Percentiles rank a stretch among this genome's conserved stretches.
Conservation (phyloP, 1,284 basidiomycete species). For the Ganoderma meredithae region DNA sequence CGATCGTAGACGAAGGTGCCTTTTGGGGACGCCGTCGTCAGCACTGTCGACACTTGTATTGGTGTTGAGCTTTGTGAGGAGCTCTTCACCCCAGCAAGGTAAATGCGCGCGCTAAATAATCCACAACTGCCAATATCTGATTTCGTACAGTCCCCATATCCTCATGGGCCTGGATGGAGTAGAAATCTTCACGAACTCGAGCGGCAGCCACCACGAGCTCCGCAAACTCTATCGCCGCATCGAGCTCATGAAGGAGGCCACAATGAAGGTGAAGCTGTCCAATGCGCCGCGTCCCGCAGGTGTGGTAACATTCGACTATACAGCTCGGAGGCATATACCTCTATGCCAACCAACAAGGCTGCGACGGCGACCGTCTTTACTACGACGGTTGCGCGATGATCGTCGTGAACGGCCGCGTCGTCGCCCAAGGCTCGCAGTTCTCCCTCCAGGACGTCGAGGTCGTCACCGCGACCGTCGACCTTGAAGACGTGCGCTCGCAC, state of each 20-base stretch:
- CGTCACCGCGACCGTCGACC: constrained; percentile 92
- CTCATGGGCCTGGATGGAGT: constrained; percentile 97
- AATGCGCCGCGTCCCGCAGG: too few species aligned
- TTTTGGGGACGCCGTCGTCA: constrained; percentile 95
- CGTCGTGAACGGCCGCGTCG: constrained; percentile 90
- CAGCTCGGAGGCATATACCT: constrained; percentile 96
- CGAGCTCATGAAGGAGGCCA: constrained; percentile 97
- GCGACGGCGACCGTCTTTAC: constrained; percentile 97
- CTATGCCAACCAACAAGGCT: constrained; percentile 99
- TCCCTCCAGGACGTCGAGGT: constrained; percentile 96
- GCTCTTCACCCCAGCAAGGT: constrained; percentile 96
- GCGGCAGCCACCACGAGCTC: constrained; percentile 96
- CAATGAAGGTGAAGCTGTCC: constrained; percentile 73
- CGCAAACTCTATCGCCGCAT: constrained; percentile 92
- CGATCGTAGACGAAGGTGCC: constrained; percentile 77
- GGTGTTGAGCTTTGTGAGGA: constrained; percentile 98
- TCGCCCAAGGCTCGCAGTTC: constrained; percentile 97
- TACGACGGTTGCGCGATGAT: constrained; percentile 98
- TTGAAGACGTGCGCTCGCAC: constrained; percentile 93
- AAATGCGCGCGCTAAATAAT: constrained; percentile 15
- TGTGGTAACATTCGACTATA: constrained; percentile 40
- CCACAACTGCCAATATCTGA: constrained; percentile 10
- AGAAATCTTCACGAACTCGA: constrained; percentile 98
- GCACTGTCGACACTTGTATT: constrained; percentile 94
- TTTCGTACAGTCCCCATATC: constrained; percentile 83